phyloP scores from a whole-genome alignment of 2,329 filamentous ascomycete species.

The Achaetomium macrosporum region DNA sequence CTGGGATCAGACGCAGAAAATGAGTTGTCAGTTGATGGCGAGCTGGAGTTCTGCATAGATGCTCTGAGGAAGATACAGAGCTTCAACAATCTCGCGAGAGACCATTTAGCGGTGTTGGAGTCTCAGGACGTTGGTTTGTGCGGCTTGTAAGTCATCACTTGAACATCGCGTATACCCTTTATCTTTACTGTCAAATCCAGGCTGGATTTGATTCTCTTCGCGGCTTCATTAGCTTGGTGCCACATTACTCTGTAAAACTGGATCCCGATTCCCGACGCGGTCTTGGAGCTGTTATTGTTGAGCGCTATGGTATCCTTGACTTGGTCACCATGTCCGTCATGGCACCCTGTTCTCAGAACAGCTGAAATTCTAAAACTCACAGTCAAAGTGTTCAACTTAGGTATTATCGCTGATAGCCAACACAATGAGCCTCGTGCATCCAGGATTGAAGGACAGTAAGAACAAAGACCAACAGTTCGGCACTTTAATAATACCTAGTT shows the following conservation, averaged over 20 bases:
- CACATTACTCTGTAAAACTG: too few relatives aligned
- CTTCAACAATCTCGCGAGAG: constrained; percentile 23
- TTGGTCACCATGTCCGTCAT: too few relatives aligned
- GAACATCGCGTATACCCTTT: neutral
- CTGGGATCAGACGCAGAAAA: constrained; percentile 3
- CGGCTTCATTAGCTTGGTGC: too few relatives aligned
- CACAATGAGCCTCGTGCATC: too few relatives aligned
- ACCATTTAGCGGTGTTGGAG: constrained; percentile 19
- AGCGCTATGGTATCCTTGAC: too few relatives aligned
- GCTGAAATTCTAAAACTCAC: too few relatives aligned
- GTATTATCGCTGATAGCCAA: too few relatives aligned
- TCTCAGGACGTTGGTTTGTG: constrained; percentile 10
- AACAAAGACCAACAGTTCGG: neutral
- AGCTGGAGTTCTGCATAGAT: constrained; percentile 17
- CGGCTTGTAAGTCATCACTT: constrained; percentile 1
- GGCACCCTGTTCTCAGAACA: too few relatives aligned
- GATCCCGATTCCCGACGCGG: too few relatives aligned
- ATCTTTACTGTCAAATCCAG: neutral
- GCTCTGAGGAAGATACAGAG: constrained; percentile 22
- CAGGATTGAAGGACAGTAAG: too few relatives aligned
- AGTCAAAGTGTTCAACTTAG: too few relatives aligned
- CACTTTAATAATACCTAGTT: neutral
- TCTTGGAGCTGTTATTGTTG: too few relatives aligned
- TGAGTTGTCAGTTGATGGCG: constrained; percentile 1
- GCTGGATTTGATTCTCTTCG: neutral